Evolutionary conservation across 768 basidiomycete genomes (phyloP).

Genomic region (Tremella yokohamensis): DNA sequence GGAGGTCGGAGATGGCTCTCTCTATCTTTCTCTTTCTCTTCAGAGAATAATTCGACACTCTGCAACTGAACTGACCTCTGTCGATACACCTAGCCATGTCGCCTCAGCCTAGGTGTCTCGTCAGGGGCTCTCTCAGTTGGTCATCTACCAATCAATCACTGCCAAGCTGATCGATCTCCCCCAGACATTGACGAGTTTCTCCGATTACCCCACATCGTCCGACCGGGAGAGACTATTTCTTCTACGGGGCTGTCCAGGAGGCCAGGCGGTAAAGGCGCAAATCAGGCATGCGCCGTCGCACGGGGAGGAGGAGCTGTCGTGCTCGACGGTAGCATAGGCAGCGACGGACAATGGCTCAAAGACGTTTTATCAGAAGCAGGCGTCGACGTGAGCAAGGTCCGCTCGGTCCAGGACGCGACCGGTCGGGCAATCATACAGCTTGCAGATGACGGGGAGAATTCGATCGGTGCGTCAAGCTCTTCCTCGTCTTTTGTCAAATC

Average conservation of each 20-base stretch:
- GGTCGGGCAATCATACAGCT: conserved; percentile 55
- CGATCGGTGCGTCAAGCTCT: conserved; percentile 49
- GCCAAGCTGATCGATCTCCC: not conserved
- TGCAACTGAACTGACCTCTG: conserved; percentile 4
- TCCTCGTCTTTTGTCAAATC: not conserved
- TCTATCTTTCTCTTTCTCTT: not conserved
- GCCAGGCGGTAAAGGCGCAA: conserved; percentile 55
- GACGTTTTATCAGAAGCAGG: conserved; percentile 40
- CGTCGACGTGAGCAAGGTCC: conserved; percentile 38
- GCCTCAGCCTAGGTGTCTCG: conserved; percentile 30
- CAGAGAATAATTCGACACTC: too few relatives aligned
- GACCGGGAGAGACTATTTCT: conserved; percentile 53
- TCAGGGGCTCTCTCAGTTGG: conserved; percentile 49
- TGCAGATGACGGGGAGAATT: conserved; percentile 53
- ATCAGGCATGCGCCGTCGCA: conserved; percentile 53
- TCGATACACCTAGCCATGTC: not conserved
- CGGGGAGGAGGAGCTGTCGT: conserved; percentile 43
- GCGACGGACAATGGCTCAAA: conserved; percentile 45
- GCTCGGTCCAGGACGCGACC: conserved; percentile 43
- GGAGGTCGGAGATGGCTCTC: too few relatives aligned
- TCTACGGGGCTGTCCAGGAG: conserved; percentile 46
- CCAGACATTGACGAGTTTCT: conserved; percentile 52
- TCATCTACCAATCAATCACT: conserved; percentile 6
- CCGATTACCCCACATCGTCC: conserved; percentile 43
- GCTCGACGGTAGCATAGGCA: conserved; percentile 49